These are phyloP conservation scores for Blastobotrys proliferans DNA, from an alignment of 1,139 yeast genomes.

Conservation along the genomic window DNA sequence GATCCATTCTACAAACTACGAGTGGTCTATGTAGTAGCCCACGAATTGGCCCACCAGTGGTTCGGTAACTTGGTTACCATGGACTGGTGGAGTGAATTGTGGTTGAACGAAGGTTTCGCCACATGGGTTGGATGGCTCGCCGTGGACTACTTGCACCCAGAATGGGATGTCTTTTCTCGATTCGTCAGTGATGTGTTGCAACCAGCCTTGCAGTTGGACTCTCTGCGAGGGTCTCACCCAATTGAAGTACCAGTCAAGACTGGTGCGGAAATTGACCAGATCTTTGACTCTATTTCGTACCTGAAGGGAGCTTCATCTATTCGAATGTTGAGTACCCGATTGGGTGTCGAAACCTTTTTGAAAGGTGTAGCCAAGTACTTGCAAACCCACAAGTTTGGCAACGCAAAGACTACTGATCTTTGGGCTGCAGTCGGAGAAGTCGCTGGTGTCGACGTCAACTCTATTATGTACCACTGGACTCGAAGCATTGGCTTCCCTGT, in stretches of 20 bases:
- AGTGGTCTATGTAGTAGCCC: slow-evolving; percentile 84
- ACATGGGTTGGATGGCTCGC: slow-evolving; percentile 88
- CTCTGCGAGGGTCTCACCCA: slow-evolving; percentile 79
- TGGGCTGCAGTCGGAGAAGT: slow-evolving; percentile 75
- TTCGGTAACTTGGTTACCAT: slow-evolving; percentile 87
- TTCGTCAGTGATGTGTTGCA: slow-evolving; percentile 68
- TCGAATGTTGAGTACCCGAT: slow-evolving; percentile 69
- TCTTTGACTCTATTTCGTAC: slow-evolving; percentile 82
- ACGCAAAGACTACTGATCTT: slow-evolving; percentile 74
- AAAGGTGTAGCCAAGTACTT: slow-evolving; percentile 75
- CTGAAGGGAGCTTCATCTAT: slow-evolving; percentile 77
- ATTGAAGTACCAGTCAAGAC: slow-evolving; percentile 78
- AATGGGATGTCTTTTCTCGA: slow-evolving; percentile 80
- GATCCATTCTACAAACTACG: slow-evolving; percentile 67
- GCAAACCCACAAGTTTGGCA: slow-evolving; percentile 64
- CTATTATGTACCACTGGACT: slow-evolving; percentile 80
- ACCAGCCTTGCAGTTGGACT: slow-evolving; percentile 65
- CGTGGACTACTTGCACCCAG: slow-evolving; percentile 71
- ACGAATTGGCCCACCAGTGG: slow-evolving; percentile 93
- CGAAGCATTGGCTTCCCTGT: slow-evolving; percentile 82
- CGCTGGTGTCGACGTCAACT: slow-evolving; percentile 67
- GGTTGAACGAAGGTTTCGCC: slow-evolving; percentile 91
- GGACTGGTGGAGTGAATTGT: slow-evolving; percentile 94
- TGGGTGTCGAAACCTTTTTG: slow-evolving; percentile 72
- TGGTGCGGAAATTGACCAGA: slow-evolving; percentile 82